Conservation (phyloP, 331 rosid genomes). For the Acacia pycnantha region DNA sequence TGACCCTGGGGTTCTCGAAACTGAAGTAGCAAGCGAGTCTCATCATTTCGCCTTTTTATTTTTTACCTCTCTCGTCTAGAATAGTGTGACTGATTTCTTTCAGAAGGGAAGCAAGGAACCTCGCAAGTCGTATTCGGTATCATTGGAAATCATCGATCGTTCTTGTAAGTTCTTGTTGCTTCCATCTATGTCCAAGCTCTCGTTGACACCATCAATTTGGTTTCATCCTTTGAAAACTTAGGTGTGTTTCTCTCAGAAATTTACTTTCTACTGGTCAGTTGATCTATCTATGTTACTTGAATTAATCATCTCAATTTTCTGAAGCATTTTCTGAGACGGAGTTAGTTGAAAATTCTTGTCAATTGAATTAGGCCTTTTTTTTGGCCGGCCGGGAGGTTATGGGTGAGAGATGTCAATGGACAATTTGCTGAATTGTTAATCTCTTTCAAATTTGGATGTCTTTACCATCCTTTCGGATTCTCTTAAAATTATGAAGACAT, state of each 20-base stretch:
- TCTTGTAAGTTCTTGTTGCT: constrained; percentile 39
- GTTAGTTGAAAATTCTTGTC: constrained; percentile 8
- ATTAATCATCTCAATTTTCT: neutral
- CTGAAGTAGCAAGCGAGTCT: neutral
- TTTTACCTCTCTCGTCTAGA: neutral
- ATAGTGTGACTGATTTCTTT: neutral
- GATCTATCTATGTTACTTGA: neutral
- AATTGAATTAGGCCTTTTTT: constrained; percentile 13
- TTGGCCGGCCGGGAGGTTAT: neutral
- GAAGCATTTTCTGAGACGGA: constrained; percentile 12
- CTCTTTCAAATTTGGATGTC: neutral
- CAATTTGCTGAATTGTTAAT: neutral
- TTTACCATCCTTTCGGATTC: neutral
- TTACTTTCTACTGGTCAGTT: neutral
- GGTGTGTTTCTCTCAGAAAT: neutral
- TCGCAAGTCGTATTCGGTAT: neutral
- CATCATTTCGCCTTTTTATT: constrained; percentile 3
- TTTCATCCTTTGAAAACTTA: neutral
- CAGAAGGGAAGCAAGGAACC: neutral
- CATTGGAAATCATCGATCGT: constrained; percentile 27
- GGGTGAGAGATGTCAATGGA: neutral
- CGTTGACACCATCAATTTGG: neutral
- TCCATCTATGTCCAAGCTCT: constrained; percentile 4
- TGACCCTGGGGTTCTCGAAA: neutral
- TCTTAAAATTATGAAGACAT: neutral